Percentiles rank a stretch among this genome's conserved stretches.
phyloP scores from a whole-genome alignment of 1,284 basidiomycete species.

The Mycena citricolor region DNA sequence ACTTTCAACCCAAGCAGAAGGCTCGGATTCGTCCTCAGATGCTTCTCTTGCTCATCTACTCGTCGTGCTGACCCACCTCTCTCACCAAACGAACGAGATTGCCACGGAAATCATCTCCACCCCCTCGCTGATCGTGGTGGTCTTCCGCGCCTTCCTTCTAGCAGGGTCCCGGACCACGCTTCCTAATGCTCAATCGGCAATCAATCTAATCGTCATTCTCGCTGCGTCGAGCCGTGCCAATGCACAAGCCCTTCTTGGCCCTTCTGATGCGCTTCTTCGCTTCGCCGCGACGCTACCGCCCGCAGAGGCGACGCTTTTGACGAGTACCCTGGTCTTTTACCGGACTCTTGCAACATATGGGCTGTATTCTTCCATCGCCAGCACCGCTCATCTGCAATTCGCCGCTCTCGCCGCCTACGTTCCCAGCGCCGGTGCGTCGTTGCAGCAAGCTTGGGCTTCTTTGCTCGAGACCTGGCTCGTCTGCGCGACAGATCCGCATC shows the following conservation, averaged over 20 bases:
- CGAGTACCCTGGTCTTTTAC: slow-evolving; percentile 67
- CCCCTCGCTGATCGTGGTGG: slow-evolving; percentile 51
- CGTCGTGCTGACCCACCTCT: slow-evolving; percentile 60
- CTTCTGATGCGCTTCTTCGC: slow-evolving; percentile 69
- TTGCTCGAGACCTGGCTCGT: slow-evolving; percentile 74
- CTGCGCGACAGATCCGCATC: slow-evolving; percentile 87
- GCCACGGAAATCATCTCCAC: slow-evolving; percentile 57
- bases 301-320: slow-evolving; percentile 51
- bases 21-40: slow-evolving; percentile 26
- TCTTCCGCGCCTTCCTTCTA: slow-evolving; percentile 59
- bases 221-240: slow-evolving; percentile 65
- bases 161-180: slow-evolving; percentile 1
- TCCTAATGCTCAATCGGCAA: slow-evolving; percentile 31
- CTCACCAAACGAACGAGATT: slow-evolving; percentile 52
- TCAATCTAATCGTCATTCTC: slow-evolving; percentile 62
- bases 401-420: slow-evolving; percentile 45
- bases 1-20: slow-evolving; percentile 14
- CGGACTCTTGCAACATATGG: slow-evolving; percentile 74
- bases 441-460: slow-evolving; percentile 50
- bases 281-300: slow-evolving; percentile 68
- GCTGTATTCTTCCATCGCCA: slow-evolving; percentile 65
- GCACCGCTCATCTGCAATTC: slow-evolving; percentile 59
- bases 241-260: slow-evolving; percentile 58
- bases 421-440: slow-evolving; percentile 34
- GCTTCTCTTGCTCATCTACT: slow-evolving; percentile 61